These are phyloP conservation scores for Botryotinia globosa DNA, from an alignment of 2,329 filamentous ascomycete species.

Conservation along the genomic window DNA sequence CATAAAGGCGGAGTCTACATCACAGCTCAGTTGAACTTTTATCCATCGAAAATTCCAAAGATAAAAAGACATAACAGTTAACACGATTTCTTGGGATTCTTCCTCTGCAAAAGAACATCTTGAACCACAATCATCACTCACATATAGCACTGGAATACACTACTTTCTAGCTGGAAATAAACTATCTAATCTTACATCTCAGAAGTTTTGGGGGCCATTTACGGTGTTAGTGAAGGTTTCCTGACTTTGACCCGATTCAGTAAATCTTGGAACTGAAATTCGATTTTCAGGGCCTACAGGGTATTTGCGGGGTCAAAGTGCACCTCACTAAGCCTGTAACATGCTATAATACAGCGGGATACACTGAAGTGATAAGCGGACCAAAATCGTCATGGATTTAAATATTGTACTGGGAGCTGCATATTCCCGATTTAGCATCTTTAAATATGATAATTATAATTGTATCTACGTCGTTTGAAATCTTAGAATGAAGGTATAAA, in stretches of 20 bases:
- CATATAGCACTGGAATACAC: background rate
- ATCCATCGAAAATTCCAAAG: background rate
- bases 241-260: background rate
- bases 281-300: background rate
- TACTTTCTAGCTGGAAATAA: background rate
- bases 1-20: too few relatives aligned
- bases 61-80: background rate
- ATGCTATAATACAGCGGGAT: background rate
- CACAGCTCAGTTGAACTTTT: too few relatives aligned
- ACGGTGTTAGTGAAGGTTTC: accelerated
- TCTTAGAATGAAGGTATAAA: too few relatives aligned
- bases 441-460: accelerated
- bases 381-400: background rate
- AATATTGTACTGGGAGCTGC: background rate
- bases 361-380: background rate
- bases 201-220: background rate
- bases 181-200: background rate
- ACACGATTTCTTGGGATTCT: too few relatives aligned
- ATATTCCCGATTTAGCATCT: accelerated
- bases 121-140: background rate
- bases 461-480: accelerated
- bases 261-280: background rate
- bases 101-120: too few relatives aligned
- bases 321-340: background rate
- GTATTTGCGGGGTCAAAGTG: background rate